Evolutionary conservation across 192 early-diverging fungal species (phyloP).

Genomic region (Mortierella antarctica): DNA sequence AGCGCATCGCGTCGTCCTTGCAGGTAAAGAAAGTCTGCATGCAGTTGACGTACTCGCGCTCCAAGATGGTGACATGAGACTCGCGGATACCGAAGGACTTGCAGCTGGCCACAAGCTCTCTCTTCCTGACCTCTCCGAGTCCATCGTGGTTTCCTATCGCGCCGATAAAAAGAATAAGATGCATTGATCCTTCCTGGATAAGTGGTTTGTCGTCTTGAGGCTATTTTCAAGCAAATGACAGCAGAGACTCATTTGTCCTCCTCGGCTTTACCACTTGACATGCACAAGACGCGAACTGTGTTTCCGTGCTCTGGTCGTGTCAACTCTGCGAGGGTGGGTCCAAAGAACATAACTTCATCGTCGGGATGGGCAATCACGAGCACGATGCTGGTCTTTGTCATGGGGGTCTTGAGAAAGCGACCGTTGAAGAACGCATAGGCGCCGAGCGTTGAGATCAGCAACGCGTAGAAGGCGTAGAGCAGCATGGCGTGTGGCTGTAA

Average conservation of each 20-base stretch:
- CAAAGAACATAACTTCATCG: conserved; percentile 99
- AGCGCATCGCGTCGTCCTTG: neutral
- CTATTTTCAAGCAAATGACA: neutral
- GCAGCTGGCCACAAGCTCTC: conserved; percentile 73
- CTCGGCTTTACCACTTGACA: conserved; percentile 79
- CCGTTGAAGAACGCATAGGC: conserved; percentile 42
- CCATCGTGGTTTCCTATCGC: conserved; percentile 75
- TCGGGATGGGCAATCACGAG: conserved; percentile 93
- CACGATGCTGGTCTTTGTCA: conserved; percentile 58
- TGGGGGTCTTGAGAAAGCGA: conserved; percentile 27
- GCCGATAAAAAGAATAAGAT: neutral
- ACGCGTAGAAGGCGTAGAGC: conserved; percentile 23
- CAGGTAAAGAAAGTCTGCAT: neutral
- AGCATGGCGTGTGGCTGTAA: conserved; percentile 10
- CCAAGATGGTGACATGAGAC: conserved; percentile 57
- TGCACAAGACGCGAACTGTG: conserved; percentile 80
- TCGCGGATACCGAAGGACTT: conserved; percentile 64
- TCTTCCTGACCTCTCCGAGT: conserved; percentile 67
- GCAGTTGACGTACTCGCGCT: conserved; percentile 67
- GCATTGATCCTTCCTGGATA: neutral
- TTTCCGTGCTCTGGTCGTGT: conserved; percentile 56
- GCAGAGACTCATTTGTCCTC: neutral
- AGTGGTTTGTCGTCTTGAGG: neutral
- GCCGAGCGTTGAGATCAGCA: conserved; percentile 18
- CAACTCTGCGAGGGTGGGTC: conserved; percentile 76